Evolutionary conservation across 257 asterid genomes (phyloP).

Genomic region (Lithospermum erythrorhizon): DNA sequence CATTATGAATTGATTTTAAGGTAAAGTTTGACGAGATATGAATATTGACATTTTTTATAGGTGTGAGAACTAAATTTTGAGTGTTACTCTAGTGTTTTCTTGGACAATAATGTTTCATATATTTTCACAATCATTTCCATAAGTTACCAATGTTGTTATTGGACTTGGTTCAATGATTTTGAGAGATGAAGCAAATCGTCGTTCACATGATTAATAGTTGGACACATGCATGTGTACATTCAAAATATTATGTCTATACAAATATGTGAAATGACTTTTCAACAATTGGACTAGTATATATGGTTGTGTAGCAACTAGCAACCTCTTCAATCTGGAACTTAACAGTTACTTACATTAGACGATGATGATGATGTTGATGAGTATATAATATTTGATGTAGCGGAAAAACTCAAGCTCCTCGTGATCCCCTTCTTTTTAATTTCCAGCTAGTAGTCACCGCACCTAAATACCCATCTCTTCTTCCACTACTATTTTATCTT

Average conservation of each 20-base stretch:
- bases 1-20: too few relatives aligned
- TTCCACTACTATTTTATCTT: too few relatives aligned
- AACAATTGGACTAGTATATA: not conserved
- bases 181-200: not conserved
- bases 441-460: not conserved
- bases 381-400: not conserved
- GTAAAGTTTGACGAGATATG: too few relatives aligned
- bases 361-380: not conserved
- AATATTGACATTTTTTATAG: too few relatives aligned
- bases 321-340: not conserved
- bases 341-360: not conserved
- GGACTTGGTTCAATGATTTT: not conserved
- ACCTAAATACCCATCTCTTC: not conserved
- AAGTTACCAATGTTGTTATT: not conserved
- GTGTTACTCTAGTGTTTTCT: too few relatives aligned
- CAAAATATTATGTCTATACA: not conserved
- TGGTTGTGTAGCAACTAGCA: not conserved
- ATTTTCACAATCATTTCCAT: not conserved
- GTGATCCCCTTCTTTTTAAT: not conserved
- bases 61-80: too few relatives aligned
- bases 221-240: not conserved
- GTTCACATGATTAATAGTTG: not conserved
- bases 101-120: too few relatives aligned
- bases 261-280: not conserved
- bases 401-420: not conserved